Percentiles rank a stretch among this genome's conserved stretches.
phyloP scores from a whole-genome alignment of 345 rosid species.

The Zanthoxylum bungeanum region DNA sequence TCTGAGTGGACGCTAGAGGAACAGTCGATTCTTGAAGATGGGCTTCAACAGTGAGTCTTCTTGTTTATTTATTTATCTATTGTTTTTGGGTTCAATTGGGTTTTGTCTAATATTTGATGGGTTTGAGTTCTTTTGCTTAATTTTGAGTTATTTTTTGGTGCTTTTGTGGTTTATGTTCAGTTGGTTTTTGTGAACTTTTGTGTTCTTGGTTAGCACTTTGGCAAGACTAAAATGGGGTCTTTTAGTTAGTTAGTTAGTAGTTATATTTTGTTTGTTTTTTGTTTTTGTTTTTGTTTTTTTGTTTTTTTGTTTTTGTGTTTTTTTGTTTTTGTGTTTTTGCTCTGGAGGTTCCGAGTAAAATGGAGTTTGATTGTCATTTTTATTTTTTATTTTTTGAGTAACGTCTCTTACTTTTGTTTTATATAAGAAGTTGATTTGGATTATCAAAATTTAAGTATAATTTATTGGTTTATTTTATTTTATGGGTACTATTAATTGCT shows the following conservation, averaged over 20 bases:
- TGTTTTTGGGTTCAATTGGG: not conserved
- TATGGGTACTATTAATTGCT: not conserved
- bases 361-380: not conserved
- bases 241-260: too few species aligned
- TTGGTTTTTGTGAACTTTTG: not conserved
- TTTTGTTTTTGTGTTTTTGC: not conserved
- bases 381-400: not conserved
- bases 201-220: too few species aligned
- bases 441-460: not conserved
- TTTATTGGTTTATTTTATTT: not conserved
- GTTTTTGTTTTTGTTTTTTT: too few species aligned
- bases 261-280: too few species aligned
- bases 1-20: slow-evolving; percentile 54
- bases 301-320: not conserved
- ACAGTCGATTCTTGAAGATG: slow-evolving; percentile 51
- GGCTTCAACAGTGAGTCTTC: slow-evolving; percentile 38
- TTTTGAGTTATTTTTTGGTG: not conserved
- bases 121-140: not conserved
- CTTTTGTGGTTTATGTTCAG: not conserved
- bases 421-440: not conserved
- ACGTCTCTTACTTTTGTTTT: not conserved
- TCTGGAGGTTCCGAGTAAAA: not conserved
- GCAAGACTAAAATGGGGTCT: too few species aligned
- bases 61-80: not conserved
- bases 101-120: not conserved